phyloP scores from a whole-genome alignment of 2,329 filamentous ascomycete species.

The Aspergillus arachidicola region DNA sequence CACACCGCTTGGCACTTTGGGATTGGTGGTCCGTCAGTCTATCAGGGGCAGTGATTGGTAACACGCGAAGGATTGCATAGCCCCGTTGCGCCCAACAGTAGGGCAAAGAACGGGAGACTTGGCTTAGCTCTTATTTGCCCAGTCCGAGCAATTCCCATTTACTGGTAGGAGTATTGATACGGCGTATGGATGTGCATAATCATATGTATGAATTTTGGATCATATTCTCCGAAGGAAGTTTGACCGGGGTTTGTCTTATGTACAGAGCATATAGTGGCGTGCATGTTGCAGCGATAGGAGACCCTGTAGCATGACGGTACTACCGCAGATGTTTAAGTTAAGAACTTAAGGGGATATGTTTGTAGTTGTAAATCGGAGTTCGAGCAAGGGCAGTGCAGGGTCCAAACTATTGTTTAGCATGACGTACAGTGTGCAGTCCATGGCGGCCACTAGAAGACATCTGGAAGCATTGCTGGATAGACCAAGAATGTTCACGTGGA shows the following conservation, averaged over 20 bases:
- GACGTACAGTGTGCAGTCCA: neutral
- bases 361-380: neutral
- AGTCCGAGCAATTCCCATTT: neutral
- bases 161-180: neutral
- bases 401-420: neutral
- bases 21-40: neutral
- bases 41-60: neutral
- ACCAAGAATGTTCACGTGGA: neutral
- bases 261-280: neutral
- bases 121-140: neutral
- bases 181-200: neutral
- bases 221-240: neutral
- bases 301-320: neutral
- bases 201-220: neutral
- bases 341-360: too few species aligned
- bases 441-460: conserved; percentile 11
- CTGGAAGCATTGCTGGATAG: conserved; percentile 7
- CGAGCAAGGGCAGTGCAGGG: neutral
- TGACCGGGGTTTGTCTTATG: neutral
- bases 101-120: conserved; percentile 4
- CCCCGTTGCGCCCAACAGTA: conserved; percentile 18
- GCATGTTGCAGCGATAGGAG: neutral
- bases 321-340: neutral
- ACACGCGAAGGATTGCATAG: conserved; percentile 13
- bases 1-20: conserved; percentile 1